phyloP scores from a whole-genome alignment of 2,329 filamentous ascomycete species.

The Trichoderma brevicompactum region DNA sequence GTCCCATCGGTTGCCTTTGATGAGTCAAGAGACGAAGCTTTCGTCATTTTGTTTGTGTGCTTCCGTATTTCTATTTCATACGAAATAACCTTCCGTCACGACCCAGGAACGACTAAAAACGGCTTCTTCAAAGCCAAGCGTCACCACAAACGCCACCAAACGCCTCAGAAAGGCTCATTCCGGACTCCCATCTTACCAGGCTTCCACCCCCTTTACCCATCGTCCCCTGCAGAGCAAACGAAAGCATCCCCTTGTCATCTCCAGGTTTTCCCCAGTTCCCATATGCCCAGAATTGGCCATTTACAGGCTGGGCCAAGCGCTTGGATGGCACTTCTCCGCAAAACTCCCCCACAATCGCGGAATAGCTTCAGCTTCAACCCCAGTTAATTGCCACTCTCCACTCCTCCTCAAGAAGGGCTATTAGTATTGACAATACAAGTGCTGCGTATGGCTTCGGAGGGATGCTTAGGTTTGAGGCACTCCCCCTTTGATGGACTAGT shows the following conservation, averaged over 20 bases:
- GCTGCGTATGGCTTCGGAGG: not conserved
- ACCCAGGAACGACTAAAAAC: not conserved
- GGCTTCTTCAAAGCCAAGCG: not conserved
- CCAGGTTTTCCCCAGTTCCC: constrained; percentile 5
- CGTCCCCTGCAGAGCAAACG: not conserved
- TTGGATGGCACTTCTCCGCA: not conserved
- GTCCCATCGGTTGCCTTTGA: too few species aligned
- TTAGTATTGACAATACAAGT: not conserved
- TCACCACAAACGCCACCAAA: constrained; percentile 5
- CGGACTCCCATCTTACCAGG: not conserved
- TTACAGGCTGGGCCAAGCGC: not conserved
- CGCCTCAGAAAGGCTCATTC: not conserved
- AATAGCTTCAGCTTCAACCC: constrained; percentile 5
- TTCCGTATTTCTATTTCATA: not conserved
- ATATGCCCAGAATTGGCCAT: not conserved
- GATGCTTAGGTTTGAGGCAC: not conserved
- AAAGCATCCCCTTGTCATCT: not conserved
- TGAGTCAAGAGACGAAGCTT: not conserved
- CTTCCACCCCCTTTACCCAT: not conserved
- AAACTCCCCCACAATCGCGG: constrained; percentile 3
- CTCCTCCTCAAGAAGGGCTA: not conserved
- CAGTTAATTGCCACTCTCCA: not conserved
- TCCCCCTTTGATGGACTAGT: not conserved
- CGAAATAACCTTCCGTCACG: not conserved
- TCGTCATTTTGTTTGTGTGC: not conserved